A percentile compares a stretch with the other conserved stretches of the same genome.
Evolutionary conservation across 2,329 filamentous ascomycete genomes (phyloP).

Genomic region (Aspergillus thermomutatus): DNA sequence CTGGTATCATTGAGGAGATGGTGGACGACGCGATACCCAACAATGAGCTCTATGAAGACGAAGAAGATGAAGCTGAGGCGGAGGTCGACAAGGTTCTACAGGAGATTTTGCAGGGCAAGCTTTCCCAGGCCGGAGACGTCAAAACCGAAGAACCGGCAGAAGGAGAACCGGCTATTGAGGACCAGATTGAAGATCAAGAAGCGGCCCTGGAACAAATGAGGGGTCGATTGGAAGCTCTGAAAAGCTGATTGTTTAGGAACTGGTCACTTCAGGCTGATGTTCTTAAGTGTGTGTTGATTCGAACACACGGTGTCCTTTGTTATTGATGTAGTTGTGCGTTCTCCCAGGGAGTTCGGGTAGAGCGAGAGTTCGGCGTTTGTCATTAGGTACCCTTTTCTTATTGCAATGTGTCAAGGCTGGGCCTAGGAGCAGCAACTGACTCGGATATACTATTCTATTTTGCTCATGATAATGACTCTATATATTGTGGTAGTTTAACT

Average conservation of each 20-base stretch:
- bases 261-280: background rate
- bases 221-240: conserved; percentile 81
- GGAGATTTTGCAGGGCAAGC: conserved; percentile 81
- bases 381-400: conserved; percentile 2
- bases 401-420: conserved; percentile 22
- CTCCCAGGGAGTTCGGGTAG: conserved; percentile 15
- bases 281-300: background rate
- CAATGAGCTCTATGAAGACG: conserved; percentile 65
- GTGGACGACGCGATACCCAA: conserved; percentile 79
- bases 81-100: conserved; percentile 93
- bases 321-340: conserved; percentile 1
- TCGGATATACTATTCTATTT: background rate
- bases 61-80: conserved; percentile 72
- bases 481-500: background rate
- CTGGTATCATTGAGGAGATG: conserved; percentile 98
- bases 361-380: conserved; percentile 9
- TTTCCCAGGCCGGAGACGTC: conserved; percentile 62
- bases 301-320: background rate
- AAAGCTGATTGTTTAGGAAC: conserved; percentile 60
- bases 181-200: conserved; percentile 82
- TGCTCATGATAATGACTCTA: background rate
- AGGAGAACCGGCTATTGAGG: conserved; percentile 53
- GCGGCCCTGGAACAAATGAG: conserved; percentile 93
- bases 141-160: conserved; percentile 54
- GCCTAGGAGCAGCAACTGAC: conserved; percentile 13